Evolutionary conservation across 768 basidiomycete genomes (phyloP).

Genomic region (Termitomyces sp.): DNA sequence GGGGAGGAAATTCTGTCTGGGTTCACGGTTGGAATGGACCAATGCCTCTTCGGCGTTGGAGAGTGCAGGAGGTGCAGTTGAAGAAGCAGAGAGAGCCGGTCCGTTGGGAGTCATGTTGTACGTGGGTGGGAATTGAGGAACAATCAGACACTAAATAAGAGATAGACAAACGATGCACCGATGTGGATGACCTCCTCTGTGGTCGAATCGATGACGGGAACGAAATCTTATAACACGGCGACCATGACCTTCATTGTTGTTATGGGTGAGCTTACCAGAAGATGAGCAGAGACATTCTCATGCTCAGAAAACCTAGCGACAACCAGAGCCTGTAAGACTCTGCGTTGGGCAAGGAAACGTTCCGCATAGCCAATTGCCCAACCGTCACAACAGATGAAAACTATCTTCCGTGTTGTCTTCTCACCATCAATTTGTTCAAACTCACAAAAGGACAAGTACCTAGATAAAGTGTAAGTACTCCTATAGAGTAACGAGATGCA

Average conservation of each 20-base stretch:
- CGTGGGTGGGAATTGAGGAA: constrained; percentile 60
- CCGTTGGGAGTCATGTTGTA: constrained; percentile 46
- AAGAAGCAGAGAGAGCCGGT: constrained; percentile 28
- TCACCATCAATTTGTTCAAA: neutral
- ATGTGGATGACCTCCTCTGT: constrained; percentile 74
- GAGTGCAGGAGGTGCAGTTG: constrained; percentile 38
- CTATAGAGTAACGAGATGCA: too few species aligned
- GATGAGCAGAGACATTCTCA: constrained; percentile 88
- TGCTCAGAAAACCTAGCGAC: constrained; percentile 74
- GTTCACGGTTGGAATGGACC: constrained; percentile 49
- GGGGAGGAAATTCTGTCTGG: constrained; percentile 73
- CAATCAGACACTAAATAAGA: neutral
- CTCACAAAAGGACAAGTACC: neutral
- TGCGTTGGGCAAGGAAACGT: constrained; percentile 63
- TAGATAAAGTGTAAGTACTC: neutral
- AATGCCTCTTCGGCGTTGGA: constrained; percentile 37
- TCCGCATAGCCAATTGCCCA: constrained; percentile 92
- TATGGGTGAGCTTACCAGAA: constrained; percentile 45
- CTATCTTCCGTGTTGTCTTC: neutral
- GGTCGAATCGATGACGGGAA: constrained; percentile 70
- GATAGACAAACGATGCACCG: constrained; percentile 21
- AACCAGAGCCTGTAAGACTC: constrained; percentile 75
- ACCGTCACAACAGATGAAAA: constrained; percentile 53
- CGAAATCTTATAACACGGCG: constrained; percentile 50
- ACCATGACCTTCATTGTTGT: constrained; percentile 6